Evolutionary conservation across 2,329 filamentous ascomycete genomes (phyloP), one percentile per base, ranked within the genome.

Genomic region (Microcyclosporella mali): DNA sequence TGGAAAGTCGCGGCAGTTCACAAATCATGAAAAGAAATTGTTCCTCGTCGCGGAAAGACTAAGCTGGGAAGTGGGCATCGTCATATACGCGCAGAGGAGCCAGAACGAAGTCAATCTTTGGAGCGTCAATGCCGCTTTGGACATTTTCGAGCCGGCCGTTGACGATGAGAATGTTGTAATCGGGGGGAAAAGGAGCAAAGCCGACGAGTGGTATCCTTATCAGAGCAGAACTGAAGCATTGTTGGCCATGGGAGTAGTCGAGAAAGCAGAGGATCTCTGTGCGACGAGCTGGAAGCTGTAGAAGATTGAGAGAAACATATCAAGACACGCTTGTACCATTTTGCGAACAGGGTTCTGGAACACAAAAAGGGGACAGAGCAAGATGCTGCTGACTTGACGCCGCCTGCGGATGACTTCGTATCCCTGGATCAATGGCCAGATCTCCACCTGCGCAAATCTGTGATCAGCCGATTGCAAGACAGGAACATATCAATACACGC

Each of bases 41-140:
- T 55, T 50, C 27, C 48, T 53, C 9, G 51, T 52, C 4, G 48
- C 52, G 15, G 50, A 55, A 31, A 40, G 52, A 18, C 36, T 53
- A 16, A 48, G 46, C 8, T 52, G 50, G 48, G 41, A 42, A 8
- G 12, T 25, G 2, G 41, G 43, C 2, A 41, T 17, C 9, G 49
- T 39, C 4, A 42, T 46, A 21, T 29, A 25, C 19, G 40, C 48
- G 37, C 40, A 46, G 27, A 48, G 50, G 34, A 44, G 36, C 21
- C 41, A 47, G 34, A 53, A 53, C 29, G 50, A 53, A 37, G 37
- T 53, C 16, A 43, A 45, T 10, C 32, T 50, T 12, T 53, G 50
- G 51, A 45, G 46, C 10, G 45, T 47, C 16, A 55, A 55, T 39
- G 49, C 43, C 18, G 42, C 52, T 25, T 33, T 53, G 30, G 43